Base-by-base conservation (phyloP, 2,329 filamentous ascomycete species). In the Xylariales sp. region DNA sequence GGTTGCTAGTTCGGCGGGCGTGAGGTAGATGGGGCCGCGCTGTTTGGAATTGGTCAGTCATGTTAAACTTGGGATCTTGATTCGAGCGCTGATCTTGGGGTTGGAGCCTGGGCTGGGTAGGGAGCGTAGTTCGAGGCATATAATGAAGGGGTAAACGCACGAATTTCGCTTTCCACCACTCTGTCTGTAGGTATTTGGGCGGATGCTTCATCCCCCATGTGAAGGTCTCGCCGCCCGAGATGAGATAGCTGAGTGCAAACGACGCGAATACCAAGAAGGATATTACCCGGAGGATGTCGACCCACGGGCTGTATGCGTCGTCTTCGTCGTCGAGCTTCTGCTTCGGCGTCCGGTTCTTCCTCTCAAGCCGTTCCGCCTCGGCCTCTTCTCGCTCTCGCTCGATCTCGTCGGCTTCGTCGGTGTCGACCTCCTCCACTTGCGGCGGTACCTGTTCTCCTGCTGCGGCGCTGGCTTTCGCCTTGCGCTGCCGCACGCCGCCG, bases 231-330 rank as follows among this genome's bases (percentile, higher is more conserved):
- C 91, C 91, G 69, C 86, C 84, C 52, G 91, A 93, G 73, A 92
- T 84, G 71, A 94, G 87, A 80, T 94, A 95, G 81, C 91, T 94
- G 62, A 94, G 83, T 18, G 87, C 89, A 74, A 85, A 88, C 30
- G 89, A 92, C 54, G 90, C 86, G 50, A 93, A 73, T 41, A 91
- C 72, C 14, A 94, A 79, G 62, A 92, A 92, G 39, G 85, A 85
- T 53, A 94, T 75, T 36, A 94, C 85, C 39, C 92, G 90, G 67
- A 93, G 80, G 61, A 92, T 79, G 78, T 95, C 93, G 41, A 93
- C 81, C 80, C 81, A 85, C 10, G 81, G 81, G 68, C 77, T 83
- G 72, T 84, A 84, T 30, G 74, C 75, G 23, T 74, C 75, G 53
- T 94, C 90, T 77, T 94, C 91, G 30, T 91, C 87, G 66, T 91